Percentiles rank a stretch among this genome's conserved stretches.
Conservation (phyloP, 148 eudicot species). For the Rhododendron ferrugineum region DNA sequence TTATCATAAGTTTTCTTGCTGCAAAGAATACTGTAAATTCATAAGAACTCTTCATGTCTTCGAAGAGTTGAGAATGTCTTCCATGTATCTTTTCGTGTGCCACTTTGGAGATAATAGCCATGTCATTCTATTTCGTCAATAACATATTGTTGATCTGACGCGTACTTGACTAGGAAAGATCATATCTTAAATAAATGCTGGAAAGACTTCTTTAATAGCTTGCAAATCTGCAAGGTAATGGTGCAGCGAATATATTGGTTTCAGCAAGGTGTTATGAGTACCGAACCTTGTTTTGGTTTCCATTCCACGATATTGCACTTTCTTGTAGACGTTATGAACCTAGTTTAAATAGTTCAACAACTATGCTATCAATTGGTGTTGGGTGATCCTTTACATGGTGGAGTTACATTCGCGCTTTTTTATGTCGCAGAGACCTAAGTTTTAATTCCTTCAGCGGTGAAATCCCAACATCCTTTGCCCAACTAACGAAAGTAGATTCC, state of each 20-base stretch:
- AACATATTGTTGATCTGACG: not conserved
- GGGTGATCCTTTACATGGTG: not conserved
- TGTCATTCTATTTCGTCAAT: not conserved
- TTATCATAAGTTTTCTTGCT: not conserved
- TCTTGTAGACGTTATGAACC: not conserved
- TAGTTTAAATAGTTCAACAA: not conserved
- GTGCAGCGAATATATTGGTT: not conserved
- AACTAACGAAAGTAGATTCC: conserved; percentile 29
- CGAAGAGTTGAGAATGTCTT: not conserved
- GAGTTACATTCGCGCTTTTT: conserved; percentile 3
- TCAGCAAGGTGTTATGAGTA: not conserved
- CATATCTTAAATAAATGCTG: not conserved
- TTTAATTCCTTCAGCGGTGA: conserved; percentile 43
- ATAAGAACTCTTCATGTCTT: not conserved
- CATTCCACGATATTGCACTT: not conserved
- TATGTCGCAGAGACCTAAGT: conserved; percentile 44
- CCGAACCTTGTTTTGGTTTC: not conserved
- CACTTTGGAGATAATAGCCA: not conserved
- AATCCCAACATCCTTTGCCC: conserved; percentile 36
- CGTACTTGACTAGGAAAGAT: not conserved
- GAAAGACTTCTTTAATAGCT: not conserved
- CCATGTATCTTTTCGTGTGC: not conserved
- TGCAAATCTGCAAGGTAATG: not conserved
- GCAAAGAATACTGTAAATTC: not conserved
- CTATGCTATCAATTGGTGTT: not conserved